Evolutionary conservation across 2,329 filamentous ascomycete species (phyloP).

Genomic region (Xylaria multiplex): DNA sequence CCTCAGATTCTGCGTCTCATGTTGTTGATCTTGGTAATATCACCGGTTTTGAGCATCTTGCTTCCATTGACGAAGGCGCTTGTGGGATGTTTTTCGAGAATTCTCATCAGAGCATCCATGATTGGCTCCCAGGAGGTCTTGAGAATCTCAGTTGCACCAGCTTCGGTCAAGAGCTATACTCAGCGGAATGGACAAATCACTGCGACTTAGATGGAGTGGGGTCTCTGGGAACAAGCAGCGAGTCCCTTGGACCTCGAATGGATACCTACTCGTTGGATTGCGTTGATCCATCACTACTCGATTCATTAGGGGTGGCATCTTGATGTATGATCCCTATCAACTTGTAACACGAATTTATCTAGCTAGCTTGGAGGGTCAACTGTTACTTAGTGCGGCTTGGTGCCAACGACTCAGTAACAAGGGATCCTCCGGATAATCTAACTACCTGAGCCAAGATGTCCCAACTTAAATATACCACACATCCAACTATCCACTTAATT

Average conservation of each 20-base stretch:
- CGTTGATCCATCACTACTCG: conserved; percentile 22
- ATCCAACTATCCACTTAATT: neutral
- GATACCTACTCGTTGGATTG: conserved; percentile 1
- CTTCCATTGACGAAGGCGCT: neutral
- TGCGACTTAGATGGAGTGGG: neutral
- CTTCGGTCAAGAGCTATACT: conserved; percentile 3
- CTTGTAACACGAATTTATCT: neutral
- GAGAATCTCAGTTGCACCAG: neutral
- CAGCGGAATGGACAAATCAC: conserved; percentile 10
- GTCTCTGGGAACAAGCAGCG: neutral
- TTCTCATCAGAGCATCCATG: neutral
- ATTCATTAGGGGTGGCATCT: conserved; percentile 2
- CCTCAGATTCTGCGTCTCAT: neutral
- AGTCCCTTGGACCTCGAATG: neutral
- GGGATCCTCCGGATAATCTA: neutral
- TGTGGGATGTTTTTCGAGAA: neutral
- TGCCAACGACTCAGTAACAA: neutral
- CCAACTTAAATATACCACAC: neutral
- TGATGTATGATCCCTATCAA: neutral
- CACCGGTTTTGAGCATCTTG: neutral
- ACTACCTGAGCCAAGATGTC: neutral
- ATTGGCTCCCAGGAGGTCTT: conserved; percentile 1
- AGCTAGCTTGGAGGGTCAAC: neutral
- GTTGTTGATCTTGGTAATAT: neutral
- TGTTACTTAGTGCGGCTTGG: neutral